These are phyloP conservation scores for Pleurotus sapidus DNA, from an alignment of 768 basidiomycete species.

Conservation along the genomic window DNA sequence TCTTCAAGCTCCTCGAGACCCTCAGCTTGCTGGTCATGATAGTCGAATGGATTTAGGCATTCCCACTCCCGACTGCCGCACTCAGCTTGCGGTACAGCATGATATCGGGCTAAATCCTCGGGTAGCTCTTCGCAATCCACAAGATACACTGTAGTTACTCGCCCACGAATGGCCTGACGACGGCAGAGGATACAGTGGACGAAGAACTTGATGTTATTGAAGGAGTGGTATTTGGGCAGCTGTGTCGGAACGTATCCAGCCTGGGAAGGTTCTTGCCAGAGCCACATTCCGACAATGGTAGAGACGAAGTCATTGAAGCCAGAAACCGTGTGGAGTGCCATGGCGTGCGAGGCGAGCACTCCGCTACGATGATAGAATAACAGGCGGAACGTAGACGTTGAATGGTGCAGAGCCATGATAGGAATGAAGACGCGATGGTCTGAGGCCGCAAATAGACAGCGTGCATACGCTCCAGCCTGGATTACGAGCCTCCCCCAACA, in stretches of 20 bases:
- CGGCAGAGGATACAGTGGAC: neutral
- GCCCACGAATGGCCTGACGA: slow-evolving; percentile 4
- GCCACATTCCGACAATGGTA: neutral
- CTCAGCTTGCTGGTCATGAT: neutral
- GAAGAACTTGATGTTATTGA: neutral
- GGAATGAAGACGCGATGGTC: slow-evolving; percentile 3
- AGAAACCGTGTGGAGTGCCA: neutral
- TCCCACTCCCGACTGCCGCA: neutral
- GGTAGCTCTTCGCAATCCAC: neutral
- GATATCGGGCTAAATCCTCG: neutral
- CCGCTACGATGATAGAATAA: slow-evolving; percentile 9
- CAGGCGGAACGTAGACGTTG: neutral
- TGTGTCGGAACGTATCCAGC: neutral
- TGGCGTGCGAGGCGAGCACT: neutral
- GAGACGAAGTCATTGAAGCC: slow-evolving; percentile 8
- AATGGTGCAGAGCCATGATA: slow-evolving; percentile 2
- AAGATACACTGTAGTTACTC: slow-evolving; percentile 4
- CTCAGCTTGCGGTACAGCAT: neutral
- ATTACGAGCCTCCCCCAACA: neutral
- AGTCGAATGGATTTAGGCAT: neutral
- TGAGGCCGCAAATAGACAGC: slow-evolving; percentile 6
- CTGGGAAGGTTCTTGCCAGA: neutral
- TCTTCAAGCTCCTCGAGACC: no score
- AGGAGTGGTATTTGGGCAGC: neutral
- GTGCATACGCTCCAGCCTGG: slow-evolving; percentile 1